phyloP scores from a whole-genome alignment of 306 rosid genomes.

The Herpetospermum pedunculosum region DNA sequence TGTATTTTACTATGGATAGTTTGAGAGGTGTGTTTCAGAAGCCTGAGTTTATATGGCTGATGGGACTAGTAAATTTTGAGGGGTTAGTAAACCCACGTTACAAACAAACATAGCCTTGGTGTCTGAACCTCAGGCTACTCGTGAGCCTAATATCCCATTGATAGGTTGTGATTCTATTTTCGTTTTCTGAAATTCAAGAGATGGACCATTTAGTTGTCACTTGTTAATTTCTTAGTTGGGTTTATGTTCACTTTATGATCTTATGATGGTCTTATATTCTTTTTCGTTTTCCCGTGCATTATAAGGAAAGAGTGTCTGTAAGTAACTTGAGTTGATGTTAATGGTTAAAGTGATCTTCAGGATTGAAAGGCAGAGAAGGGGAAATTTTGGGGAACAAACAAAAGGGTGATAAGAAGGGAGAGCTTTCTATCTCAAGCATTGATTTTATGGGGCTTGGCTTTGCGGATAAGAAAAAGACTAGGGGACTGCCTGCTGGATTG shows the following conservation, averaged over 20 bases:
- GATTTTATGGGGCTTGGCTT: conserved; percentile 80
- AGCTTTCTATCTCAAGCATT: conserved; percentile 52
- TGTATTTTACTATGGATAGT: background rate
- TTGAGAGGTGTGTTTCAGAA: background rate
- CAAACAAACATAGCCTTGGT: background rate
- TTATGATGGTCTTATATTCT: background rate
- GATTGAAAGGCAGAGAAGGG: conserved; percentile 19
- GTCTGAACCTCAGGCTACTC: background rate
- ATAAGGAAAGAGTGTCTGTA: background rate
- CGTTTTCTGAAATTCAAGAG: background rate
- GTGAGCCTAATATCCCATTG: background rate
- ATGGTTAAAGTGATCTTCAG: conserved; percentile 25
- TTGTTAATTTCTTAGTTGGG: background rate
- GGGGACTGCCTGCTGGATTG: conserved; percentile 69
- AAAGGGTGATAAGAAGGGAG: conserved; percentile 35
- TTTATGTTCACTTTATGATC: background rate
- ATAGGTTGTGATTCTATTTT: background rate
- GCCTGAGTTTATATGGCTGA: background rate
- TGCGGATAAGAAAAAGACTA: conserved; percentile 59
- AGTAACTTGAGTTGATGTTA: conserved; percentile 19
- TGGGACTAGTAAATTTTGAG: background rate
- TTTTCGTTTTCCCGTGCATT: background rate
- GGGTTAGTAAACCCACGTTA: background rate
- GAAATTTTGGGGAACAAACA: conserved; percentile 13
- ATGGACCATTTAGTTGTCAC: background rate